Percentiles rank a stretch among this genome's conserved stretches.
Evolutionary conservation across 2,329 filamentous ascomycete species (phyloP).

Genomic region (Emmonsiellopsis sp.): DNA sequence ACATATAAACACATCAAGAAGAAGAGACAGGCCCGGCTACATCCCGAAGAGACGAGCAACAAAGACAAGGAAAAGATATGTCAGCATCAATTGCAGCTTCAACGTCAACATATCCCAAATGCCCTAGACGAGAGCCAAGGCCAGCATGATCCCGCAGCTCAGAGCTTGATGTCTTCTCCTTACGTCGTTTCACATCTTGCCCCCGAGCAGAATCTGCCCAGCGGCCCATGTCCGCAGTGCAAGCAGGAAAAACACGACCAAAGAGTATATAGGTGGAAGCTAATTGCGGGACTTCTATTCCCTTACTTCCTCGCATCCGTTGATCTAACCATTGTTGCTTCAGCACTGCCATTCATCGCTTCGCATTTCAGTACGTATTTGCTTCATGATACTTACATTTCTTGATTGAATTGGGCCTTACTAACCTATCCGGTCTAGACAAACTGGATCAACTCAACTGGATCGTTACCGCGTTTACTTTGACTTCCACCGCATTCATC

Average conservation of each 20-base stretch:
- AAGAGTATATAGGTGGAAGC: slow-evolving; percentile 47
- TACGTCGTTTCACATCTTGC: background rate
- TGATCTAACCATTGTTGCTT: slow-evolving; percentile 56
- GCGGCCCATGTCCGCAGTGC: slow-evolving; percentile 15
- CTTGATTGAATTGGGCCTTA: background rate
- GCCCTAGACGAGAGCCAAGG: background rate
- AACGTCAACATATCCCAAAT: background rate
- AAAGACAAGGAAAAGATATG: slow-evolving; percentile 5
- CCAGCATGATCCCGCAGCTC: background rate
- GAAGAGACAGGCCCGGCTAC: background rate
- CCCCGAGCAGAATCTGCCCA: background rate
- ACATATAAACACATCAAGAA: slow-evolving; percentile 2
- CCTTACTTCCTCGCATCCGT: slow-evolving; percentile 56
- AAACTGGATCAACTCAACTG: slow-evolving; percentile 54
- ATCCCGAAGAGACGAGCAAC: background rate
- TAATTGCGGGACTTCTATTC: slow-evolving; percentile 50
- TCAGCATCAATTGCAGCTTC: slow-evolving; percentile 8
- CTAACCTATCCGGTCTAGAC: slow-evolving; percentile 22
- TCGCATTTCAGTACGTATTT: slow-evolving; percentile 49
- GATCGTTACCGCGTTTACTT: slow-evolving; percentile 61
- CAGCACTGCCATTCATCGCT: slow-evolving; percentile 54
- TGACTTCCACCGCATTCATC: slow-evolving; percentile 59
- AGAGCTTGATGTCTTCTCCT: background rate
- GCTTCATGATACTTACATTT: background rate
- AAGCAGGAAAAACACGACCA: slow-evolving; percentile 25